phyloP scores from a whole-genome alignment of 176 grass and related monocot genomes.

The Alloteropsis semialata region DNA sequence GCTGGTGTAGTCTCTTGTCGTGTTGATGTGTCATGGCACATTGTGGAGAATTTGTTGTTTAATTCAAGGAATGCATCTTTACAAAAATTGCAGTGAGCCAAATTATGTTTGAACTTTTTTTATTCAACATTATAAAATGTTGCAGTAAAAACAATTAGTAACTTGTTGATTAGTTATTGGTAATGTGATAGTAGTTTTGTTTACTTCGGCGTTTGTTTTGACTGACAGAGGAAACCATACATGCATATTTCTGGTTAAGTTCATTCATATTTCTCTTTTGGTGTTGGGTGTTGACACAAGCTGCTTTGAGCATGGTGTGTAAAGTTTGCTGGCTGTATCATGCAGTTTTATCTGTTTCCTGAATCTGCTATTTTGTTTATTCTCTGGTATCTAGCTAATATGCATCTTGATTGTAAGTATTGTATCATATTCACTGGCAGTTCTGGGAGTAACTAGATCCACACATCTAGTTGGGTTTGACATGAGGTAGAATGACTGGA shows the following conservation, averaged over 20 bases:
- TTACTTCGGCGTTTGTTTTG: not conserved
- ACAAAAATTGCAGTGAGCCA: not conserved
- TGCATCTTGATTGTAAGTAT: not conserved
- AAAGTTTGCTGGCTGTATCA: not conserved
- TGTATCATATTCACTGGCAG: not conserved
- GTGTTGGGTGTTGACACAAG: not conserved
- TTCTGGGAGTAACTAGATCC: not conserved
- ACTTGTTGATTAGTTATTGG: constrained; percentile 9
- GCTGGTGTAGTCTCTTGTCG: not conserved
- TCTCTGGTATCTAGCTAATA: not conserved
- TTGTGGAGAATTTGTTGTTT: not conserved
- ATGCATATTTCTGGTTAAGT: not conserved
- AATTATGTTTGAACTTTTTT: not conserved
- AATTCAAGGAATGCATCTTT: not conserved
- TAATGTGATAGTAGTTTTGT: not conserved
- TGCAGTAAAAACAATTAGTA: not conserved
- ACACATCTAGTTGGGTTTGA: not conserved
- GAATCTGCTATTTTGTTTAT: not conserved
- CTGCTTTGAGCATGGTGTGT: not conserved
- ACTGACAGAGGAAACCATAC: not conserved
- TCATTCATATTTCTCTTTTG: not conserved
- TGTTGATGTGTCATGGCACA: not conserved
- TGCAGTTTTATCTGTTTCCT: not conserved
- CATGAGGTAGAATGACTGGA: not conserved
- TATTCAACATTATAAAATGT: not conserved